phyloP scores from a whole-genome alignment of 805 yeast genomes.

The Hanseniaspora taiwanica region DNA sequence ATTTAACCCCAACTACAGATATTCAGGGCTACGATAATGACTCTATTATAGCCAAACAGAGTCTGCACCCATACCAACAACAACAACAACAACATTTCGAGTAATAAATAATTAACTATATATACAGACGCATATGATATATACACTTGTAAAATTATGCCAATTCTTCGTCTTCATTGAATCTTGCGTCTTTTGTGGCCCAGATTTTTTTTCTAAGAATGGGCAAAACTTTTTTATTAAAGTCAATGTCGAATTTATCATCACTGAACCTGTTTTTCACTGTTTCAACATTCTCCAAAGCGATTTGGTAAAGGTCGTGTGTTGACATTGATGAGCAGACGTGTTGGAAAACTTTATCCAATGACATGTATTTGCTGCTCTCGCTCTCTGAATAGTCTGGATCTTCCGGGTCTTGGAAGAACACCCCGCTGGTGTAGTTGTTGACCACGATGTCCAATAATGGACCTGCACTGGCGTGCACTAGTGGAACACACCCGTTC shows the following conservation, averaged over 20 bases:
- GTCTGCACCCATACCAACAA: too few species aligned
- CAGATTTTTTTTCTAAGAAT: background rate
- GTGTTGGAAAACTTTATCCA: constrained; percentile 34
- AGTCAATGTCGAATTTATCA: constrained; percentile 36
- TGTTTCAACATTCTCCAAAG: constrained; percentile 29
- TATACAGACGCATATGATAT: too few species aligned
- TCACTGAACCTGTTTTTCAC: constrained; percentile 49
- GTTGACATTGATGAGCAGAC: constrained; percentile 10
- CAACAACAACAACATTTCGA: too few species aligned
- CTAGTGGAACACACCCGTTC: constrained; percentile 76
- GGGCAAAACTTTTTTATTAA: constrained; percentile 29
- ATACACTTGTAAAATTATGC: constrained; percentile 1
- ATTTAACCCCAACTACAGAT: background rate
- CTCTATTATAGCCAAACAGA: too few species aligned
- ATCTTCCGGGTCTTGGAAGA: constrained; percentile 58
- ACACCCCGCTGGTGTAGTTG: constrained; percentile 54
- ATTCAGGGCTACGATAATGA: background rate
- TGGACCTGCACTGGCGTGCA: constrained; percentile 95
- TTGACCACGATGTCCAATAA: constrained; percentile 46
- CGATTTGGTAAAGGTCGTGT: constrained; percentile 21
- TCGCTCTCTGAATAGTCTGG: constrained; percentile 41
- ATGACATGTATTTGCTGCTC: constrained; percentile 27
- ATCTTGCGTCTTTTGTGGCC: constrained; percentile 1
- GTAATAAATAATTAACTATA: too few species aligned
- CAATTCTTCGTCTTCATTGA: constrained; percentile 2